A percentile compares a stretch with the other conserved stretches of the same genome.
Conservation (phyloP, 2,329 filamentous ascomycete genomes). For the Aureobasidium sp. region DNA sequence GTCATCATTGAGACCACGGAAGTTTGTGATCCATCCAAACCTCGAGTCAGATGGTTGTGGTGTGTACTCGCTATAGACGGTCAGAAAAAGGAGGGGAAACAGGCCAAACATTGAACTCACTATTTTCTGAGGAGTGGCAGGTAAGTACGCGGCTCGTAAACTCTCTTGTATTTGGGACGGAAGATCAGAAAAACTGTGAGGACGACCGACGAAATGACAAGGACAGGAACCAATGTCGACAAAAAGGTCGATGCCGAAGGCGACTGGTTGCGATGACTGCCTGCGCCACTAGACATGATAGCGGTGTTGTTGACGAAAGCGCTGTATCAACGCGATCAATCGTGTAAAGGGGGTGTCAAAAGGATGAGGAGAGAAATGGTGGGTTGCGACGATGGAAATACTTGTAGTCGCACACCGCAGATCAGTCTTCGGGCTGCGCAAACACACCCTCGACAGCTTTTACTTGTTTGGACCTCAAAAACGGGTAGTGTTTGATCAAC, state of each 20-base stretch:
- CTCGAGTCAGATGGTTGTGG: conserved; percentile 27
- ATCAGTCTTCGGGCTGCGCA: conserved; percentile 1
- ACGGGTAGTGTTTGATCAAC: conserved; percentile 5
- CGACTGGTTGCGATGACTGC: conserved; percentile 17
- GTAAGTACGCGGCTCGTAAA: conserved; percentile 37
- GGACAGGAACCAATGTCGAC: conserved; percentile 28
- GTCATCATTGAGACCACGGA: conserved; percentile 33
- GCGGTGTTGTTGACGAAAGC: neutral
- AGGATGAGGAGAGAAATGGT: neutral
- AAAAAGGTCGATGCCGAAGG: conserved; percentile 25
- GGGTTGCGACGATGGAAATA: neutral
- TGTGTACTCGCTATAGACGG: conserved; percentile 30
- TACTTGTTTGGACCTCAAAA: conserved; percentile 3
- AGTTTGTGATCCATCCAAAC: conserved; percentile 41
- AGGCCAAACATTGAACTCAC: conserved; percentile 13
- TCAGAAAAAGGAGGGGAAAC: neutral
- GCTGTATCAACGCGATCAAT: neutral
- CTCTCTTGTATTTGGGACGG: conserved; percentile 33
- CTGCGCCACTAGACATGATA: neutral
- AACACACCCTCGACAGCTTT: conserved; percentile 3
- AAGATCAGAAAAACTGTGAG: conserved; percentile 32
- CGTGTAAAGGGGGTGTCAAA: neutral
- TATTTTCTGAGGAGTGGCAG: conserved; percentile 33
- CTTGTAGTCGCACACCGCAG: conserved; percentile 6
- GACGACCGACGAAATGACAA: conserved; percentile 24